Base-by-base conservation (phyloP, 148 eudicot species). In the Diospyros kaki region DNA sequence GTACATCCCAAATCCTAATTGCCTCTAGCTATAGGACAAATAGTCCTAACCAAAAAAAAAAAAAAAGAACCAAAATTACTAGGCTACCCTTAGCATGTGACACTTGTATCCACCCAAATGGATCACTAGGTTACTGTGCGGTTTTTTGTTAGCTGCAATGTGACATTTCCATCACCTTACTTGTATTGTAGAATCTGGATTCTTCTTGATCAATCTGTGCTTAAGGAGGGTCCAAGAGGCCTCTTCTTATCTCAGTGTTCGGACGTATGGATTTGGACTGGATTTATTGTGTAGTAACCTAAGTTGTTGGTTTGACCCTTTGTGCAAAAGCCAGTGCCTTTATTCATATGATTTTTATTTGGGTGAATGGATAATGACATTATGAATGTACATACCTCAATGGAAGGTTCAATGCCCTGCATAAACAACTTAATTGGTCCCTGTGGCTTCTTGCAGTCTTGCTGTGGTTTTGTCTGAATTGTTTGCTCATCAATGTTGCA, bases 331-430 rank as follows among this genome's bases (percentile, higher is more conserved):
- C 11, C 46, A 17, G 38, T 66, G 50, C 18, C n/a, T 66, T 45
- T 54, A 66, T 66, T 66, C 10, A 66, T 38, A 66, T n/a, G 54
- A 45, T 17, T 66, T 66, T n/a, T 46, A 38, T n/a, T 66, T 66
- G 69, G 53, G 39, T 66, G 54, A 66, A 7, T 66, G 28, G 9
- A 6, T 6, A 28, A 15, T 65, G 41, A 6, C 9, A 5, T 60
- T 11, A 28, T 60, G 41, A 15, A 18, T 60, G 9, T 28, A 28
- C 28, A 28, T 45, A n/a, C 54, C 54, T 66, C 54, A 46, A 44
- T 52, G n/a, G 54, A 46, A 66, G 53, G n/a, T 8, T 66, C 44
- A 44, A 45, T 52, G 10, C 69, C 10, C 69, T 45, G 53, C 28
- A 2, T 17, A 12, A 12, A 66, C 12, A 44, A 6, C 69, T 14